Base-by-base conservation (phyloP, 345 rosid genomes). In the Ceriops zippeliana region DNA sequence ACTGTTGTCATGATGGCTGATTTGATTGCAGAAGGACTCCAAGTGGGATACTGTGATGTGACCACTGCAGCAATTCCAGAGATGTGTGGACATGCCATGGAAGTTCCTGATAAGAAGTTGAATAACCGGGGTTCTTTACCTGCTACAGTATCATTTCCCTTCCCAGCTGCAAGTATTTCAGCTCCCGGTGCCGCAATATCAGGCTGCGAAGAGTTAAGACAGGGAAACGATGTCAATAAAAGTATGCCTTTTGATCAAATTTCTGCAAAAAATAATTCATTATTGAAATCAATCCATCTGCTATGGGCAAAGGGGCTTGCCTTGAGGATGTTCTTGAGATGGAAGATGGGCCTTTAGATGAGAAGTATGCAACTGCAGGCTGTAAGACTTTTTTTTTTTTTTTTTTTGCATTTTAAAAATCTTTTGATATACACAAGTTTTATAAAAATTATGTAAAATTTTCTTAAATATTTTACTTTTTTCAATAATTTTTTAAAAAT, bases 1-100 rank as follows among this genome's bases (percentile, higher is more conserved):
- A 92, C 90, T 79, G 95, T 86, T 47, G 98, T 91, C 95, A 88
- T 82, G 35, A 89, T 86, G 71, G 95, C 98, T 11, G 98, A 88
- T 83, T 59, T 84, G 73, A 90, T 78, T 1, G 87, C 90, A 1
- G 97, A 83, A 28, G 96, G 87, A 38, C 81, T 60, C 86, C 88
- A 89, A 0, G 80, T 72, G 8, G 90, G 95, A 68, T 87, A 78
- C 27, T 49, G 83, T 38, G 86, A 79, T 80, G 89, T 90, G 28
- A 90, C 76, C 2, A 72, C 65, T 0, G 91, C 87, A 31, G 84
- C 92, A 56, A 87, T 70, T 35, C 86, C 97, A 5, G 96, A 77
- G 53, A 89, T 91, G 7, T 91, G 96, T 5, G 95, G 96, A 72
- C 92, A 83, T 16, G 98, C 73, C 96, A 90, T 87, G 71, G 98